Evolutionary conservation across 2,329 filamentous ascomycete genomes (phyloP).

Genomic region (Beauveria rudraprayagi): DNA sequence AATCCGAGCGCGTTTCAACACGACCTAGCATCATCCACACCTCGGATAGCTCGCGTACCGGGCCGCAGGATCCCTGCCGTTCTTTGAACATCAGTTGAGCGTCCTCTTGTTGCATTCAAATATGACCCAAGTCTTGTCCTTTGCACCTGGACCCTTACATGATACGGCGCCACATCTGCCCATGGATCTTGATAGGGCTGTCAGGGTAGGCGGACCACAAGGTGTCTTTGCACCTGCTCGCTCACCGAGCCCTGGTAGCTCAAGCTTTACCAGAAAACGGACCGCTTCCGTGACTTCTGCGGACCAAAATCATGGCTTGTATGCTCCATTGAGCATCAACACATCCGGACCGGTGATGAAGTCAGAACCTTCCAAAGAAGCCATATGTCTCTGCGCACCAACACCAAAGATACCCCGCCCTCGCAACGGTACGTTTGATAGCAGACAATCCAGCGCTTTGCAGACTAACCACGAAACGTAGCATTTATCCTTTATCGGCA

Average conservation of each 20-base stretch:
- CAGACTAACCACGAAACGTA: conserved; percentile 29
- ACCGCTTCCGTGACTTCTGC: conserved; percentile 37
- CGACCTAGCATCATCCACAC: not conserved
- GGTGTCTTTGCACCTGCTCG: conserved; percentile 11
- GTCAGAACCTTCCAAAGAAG: conserved; percentile 29
- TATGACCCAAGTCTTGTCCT: conserved; percentile 21
- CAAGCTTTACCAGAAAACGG: conserved; percentile 30
- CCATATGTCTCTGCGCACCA: conserved; percentile 49
- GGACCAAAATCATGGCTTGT: conserved; percentile 31
- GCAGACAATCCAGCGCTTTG: not conserved
- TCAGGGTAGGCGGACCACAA: conserved; percentile 12
- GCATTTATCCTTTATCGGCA: conserved; percentile 97
- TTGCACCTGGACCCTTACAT: conserved; percentile 18
- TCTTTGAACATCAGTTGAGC: conserved; percentile 3
- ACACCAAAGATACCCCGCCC: conserved; percentile 51
- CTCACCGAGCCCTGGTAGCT: conserved; percentile 11
- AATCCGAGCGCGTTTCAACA: not conserved
- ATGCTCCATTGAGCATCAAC: conserved; percentile 22
- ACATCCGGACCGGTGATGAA: conserved; percentile 21
- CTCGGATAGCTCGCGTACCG: not conserved
- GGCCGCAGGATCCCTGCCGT: not conserved
- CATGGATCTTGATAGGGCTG: conserved; percentile 17
- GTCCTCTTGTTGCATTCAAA: conserved; percentile 10
- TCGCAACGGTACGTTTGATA: conserved; percentile 45
- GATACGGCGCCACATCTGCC: conserved; percentile 16